phyloP scores from a whole-genome alignment of 2,329 filamentous ascomycete genomes.

The Phoma sp. region DNA sequence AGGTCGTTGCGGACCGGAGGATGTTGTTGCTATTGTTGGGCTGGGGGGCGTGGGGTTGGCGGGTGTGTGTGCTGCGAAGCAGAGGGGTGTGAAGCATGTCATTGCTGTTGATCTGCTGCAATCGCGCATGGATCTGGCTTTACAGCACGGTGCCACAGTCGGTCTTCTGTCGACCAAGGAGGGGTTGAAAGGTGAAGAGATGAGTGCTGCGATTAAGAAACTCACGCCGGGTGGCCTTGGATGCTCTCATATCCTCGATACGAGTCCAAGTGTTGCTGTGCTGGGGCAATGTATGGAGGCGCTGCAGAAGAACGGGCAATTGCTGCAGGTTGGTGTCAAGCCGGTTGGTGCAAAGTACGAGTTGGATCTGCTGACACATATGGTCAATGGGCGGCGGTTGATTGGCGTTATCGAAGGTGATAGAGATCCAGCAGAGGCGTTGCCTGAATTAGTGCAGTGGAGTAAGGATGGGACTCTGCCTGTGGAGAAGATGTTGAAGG shows the following conservation, averaged over 20 bases:
- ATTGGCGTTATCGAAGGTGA: constrained; percentile 25
- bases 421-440: constrained; percentile 20
- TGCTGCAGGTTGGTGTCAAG: constrained; percentile 24
- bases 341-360: constrained; percentile 26
- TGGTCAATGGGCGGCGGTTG: constrained; percentile 21
- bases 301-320: constrained; percentile 22
- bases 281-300: constrained; percentile 23
- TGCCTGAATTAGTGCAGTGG: constrained; percentile 24
- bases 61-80: constrained; percentile 50
- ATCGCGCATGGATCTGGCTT: constrained; percentile 44
- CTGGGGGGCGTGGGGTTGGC: constrained; percentile 55
- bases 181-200: constrained; percentile 18
- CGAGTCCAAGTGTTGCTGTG: constrained; percentile 17
- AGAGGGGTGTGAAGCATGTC: constrained; percentile 45
- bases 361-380: constrained; percentile 21
- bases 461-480: constrained; percentile 15
- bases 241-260: constrained; percentile 22
- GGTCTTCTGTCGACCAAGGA: constrained; percentile 17
- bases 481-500: constrained; percentile 22
- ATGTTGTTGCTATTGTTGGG: constrained; percentile 52
- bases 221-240: constrained; percentile 23
- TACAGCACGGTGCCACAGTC: constrained; percentile 41
- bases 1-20: constrained; percentile 42
- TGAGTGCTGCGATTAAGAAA: constrained; percentile 48
- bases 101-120: constrained; percentile 47